phyloP scores from a whole-genome alignment of 2,329 filamentous ascomycete species.

The Xylariaceae sp. region DNA sequence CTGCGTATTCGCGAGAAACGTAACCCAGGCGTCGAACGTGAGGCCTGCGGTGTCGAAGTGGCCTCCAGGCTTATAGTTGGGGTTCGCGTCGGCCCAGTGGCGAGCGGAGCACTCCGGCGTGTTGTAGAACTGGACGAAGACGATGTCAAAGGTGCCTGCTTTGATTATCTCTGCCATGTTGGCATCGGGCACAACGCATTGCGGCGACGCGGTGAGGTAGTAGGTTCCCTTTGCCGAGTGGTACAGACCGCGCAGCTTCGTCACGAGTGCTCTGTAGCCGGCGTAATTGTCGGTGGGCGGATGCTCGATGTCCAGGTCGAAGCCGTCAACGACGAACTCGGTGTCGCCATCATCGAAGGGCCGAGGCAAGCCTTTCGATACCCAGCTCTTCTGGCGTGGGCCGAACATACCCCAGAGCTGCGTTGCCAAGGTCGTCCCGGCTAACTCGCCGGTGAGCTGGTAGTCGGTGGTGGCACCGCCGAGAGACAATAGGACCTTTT shows the following conservation, averaged over 20 bases:
- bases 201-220: slow-evolving; percentile 42
- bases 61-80: slow-evolving; percentile 26
- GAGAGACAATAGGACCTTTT: slow-evolving; percentile 40
- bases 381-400: slow-evolving; percentile 33
- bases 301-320: slow-evolving; percentile 34
- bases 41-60: slow-evolving; percentile 29
- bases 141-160: slow-evolving; percentile 35
- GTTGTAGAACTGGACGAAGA: slow-evolving; percentile 50
- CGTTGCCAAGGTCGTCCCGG: slow-evolving; percentile 36
- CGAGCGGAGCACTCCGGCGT: slow-evolving; percentile 37
- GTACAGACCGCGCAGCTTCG: slow-evolving; percentile 25
- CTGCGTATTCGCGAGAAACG: slow-evolving; percentile 32
- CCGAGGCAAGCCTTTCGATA: slow-evolving; percentile 26
- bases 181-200: slow-evolving; percentile 42
- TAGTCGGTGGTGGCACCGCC: slow-evolving; percentile 36
- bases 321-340: slow-evolving; percentile 30
- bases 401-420: slow-evolving; percentile 40
- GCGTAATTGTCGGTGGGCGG: slow-evolving; percentile 27
- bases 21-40: slow-evolving; percentile 43
- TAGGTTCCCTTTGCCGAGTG: slow-evolving; percentile 19
- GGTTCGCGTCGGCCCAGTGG: slow-evolving; percentile 30
- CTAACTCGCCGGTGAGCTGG: slow-evolving; percentile 35
- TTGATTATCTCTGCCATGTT: slow-evolving; percentile 26
- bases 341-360: slow-evolving; percentile 26
- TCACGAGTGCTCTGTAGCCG: slow-evolving; percentile 30